A percentile compares a stretch with the other conserved stretches of the same genome.
Evolutionary conservation across 768 basidiomycete genomes (phyloP).

Genomic region (Lepiota brunneoincarnata): DNA sequence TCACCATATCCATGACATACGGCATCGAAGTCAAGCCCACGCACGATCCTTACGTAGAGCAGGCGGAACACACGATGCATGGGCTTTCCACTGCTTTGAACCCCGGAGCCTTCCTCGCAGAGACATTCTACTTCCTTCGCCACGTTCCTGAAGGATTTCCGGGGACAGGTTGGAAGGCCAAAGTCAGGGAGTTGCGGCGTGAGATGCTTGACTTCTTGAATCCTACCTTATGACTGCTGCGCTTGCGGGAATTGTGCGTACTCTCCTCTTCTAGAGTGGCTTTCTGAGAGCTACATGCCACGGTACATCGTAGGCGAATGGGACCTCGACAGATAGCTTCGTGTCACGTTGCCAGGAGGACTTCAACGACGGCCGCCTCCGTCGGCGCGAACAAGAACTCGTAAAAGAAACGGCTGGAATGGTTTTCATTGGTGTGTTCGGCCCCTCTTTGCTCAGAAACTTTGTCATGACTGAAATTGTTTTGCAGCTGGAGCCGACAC

Average conservation of each 20-base stretch:
- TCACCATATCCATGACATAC: conserved; percentile 7
- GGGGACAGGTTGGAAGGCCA: conserved; percentile 41
- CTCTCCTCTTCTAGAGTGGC: not conserved
- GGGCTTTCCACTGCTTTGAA: not conserved
- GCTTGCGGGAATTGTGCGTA: conserved; percentile 18
- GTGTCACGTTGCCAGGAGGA: conserved; percentile 12
- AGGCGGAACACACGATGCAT: conserved; percentile 2
- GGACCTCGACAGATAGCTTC: conserved; percentile 15
- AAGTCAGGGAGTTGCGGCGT: conserved; percentile 18
- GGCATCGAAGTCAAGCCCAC: conserved; percentile 8
- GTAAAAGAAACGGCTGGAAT: conserved; percentile 17
- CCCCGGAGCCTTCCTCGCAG: conserved; percentile 18
- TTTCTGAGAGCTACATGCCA: not conserved
- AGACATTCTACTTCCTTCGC: conserved; percentile 26
- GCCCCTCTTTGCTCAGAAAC: not conserved
- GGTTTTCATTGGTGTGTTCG: conserved; percentile 17
- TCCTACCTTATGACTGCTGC: conserved; percentile 21
- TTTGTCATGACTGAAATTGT: not conserved
- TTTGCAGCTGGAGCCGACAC: conserved; percentile 13
- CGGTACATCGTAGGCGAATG: conserved; percentile 12
- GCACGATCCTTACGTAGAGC: conserved; percentile 6
- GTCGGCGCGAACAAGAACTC: conserved; percentile 4
- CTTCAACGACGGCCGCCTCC: conserved; percentile 13
- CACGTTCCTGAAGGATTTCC: conserved; percentile 48
- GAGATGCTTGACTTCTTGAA: conserved; percentile 19